phyloP scores from a whole-genome alignment of 2,329 filamentous ascomycete species.

The Diaporthe destruens region DNA sequence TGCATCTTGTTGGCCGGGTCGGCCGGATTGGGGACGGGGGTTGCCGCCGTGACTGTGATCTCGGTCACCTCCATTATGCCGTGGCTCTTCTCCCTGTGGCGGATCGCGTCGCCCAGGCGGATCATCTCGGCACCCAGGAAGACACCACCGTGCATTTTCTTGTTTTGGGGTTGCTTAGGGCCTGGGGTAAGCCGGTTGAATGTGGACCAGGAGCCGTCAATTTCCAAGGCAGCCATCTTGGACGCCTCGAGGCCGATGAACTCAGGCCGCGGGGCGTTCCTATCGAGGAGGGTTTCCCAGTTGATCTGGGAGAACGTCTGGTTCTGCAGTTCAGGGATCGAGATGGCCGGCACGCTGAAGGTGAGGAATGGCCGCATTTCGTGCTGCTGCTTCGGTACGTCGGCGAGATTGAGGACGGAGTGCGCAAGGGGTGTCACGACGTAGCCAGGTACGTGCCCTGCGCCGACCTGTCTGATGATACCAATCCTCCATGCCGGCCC shows the following conservation, averaged over 20 bases:
- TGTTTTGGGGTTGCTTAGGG: slow-evolving; percentile 41
- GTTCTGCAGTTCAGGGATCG: slow-evolving; percentile 44
- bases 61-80: slow-evolving; percentile 44
- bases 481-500: slow-evolving; percentile 52
- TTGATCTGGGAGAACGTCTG: slow-evolving; percentile 48
- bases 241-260: slow-evolving; percentile 52
- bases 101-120: slow-evolving; percentile 51
- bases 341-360: slow-evolving; percentile 52
- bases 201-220: slow-evolving; percentile 52
- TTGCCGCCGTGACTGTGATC: slow-evolving; percentile 43
- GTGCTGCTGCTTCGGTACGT: slow-evolving; percentile 44
- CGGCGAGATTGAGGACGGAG: slow-evolving; percentile 43
- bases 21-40: slow-evolving; percentile 40
- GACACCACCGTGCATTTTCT: slow-evolving; percentile 48
- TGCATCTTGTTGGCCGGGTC: slow-evolving; percentile 39
- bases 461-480: slow-evolving; percentile 45
- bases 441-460: slow-evolving; percentile 44
- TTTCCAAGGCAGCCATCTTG: slow-evolving; percentile 52
- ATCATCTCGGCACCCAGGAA: slow-evolving; percentile 55
- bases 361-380: slow-evolving; percentile 55
- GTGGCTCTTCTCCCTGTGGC: slow-evolving; percentile 45
- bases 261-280: slow-evolving; percentile 42
- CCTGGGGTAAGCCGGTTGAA: slow-evolving; percentile 48
- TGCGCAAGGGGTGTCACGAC: slow-evolving; percentile 51
- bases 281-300: slow-evolving; percentile 47